Base-by-base conservation (phyloP, 1,284 basidiomycete species). In the Ustilago lituana region DNA sequence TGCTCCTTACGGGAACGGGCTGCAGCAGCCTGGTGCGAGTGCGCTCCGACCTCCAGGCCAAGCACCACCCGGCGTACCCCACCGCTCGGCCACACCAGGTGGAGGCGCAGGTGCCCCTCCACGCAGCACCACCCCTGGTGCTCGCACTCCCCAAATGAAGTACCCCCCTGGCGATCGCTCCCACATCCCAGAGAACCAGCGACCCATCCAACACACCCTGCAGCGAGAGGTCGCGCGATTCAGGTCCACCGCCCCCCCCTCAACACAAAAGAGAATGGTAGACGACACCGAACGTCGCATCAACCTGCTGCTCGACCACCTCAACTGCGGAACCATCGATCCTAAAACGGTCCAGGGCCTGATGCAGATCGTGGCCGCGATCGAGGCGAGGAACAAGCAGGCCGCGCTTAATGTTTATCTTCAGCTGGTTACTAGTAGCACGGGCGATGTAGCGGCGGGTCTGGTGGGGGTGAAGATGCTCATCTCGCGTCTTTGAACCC, bases 91-190 rank as follows among this genome's bases (percentile, higher is more conserved):
- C 6, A 84, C 77, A 29, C 80, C 84, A 1, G 82, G 82, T 2
- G 76, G 65, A n/a, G 79, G 79, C 10, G 77, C 73, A 29, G 79
- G 79, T 20, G 75, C 79, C 22, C 78, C 77, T 5, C 58, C 76
- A 15, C 68, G 75, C 26, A 65, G 66, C 24, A 54, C 41, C 31
- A 77, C 77, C 3, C 73, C 75, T 26, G 75, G 62, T 10, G 57
- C 62, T 36, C 59, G 60, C 26, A 67, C 63, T 10, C 72, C 82
- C 8, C 83, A 83, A 39, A 76, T 91, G 20, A 93, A 93, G 84
- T 94, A 94, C 84, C 92, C 93, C 93, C 86, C 89, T 37, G 94
- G 94, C 56, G 94, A 98, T 82, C 87, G 94, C 31, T 89, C 87
- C 26, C 95, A 97, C 83, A 95, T 98, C 58, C 90, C 94, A 4